Conservation (phyloP, 805 yeast species). For the Yueomyces sinensis region DNA sequence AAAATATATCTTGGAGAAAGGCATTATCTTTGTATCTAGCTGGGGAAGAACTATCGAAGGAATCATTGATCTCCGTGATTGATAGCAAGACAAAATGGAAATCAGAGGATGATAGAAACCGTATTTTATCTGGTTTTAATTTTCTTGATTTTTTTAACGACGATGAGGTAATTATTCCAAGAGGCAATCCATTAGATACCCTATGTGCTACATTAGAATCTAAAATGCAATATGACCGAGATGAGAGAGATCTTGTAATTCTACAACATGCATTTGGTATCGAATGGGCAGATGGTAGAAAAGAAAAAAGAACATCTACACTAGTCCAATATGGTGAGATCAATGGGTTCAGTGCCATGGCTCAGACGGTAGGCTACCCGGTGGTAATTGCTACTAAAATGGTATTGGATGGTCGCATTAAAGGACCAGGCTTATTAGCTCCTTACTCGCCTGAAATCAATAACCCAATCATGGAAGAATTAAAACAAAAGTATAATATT, state of each 20-base stretch:
- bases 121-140: conserved; percentile 76
- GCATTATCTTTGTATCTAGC: conserved; percentile 69
- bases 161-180: conserved; percentile 61
- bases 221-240: conserved; percentile 89
- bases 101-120: conserved; percentile 66
- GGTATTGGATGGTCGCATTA: conserved; percentile 69
- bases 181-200: conserved; percentile 91
- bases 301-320: conserved; percentile 90
- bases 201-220: conserved; percentile 92
- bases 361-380: conserved; percentile 95
- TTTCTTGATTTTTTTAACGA: conserved; percentile 87
- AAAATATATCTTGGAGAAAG: conserved; percentile 71
- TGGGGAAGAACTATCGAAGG: conserved; percentile 54
- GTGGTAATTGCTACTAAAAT: conserved; percentile 90
- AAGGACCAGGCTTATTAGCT: conserved; percentile 76
- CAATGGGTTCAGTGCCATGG: conserved; percentile 95
- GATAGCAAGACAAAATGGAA: conserved; percentile 70
- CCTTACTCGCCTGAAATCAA: conserved; percentile 87
- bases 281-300: conserved; percentile 87
- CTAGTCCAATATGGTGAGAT: conserved; percentile 82
- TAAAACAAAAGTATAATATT: conserved; percentile 83
- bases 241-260: conserved; percentile 89
- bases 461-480: conserved; percentile 79
- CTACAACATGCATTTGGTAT: conserved; percentile 97
- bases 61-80: conserved; percentile 65